Evolutionary conservation across 2,329 filamentous ascomycete species (phyloP).

Genomic region (Phyllosticta citriasiana): DNA sequence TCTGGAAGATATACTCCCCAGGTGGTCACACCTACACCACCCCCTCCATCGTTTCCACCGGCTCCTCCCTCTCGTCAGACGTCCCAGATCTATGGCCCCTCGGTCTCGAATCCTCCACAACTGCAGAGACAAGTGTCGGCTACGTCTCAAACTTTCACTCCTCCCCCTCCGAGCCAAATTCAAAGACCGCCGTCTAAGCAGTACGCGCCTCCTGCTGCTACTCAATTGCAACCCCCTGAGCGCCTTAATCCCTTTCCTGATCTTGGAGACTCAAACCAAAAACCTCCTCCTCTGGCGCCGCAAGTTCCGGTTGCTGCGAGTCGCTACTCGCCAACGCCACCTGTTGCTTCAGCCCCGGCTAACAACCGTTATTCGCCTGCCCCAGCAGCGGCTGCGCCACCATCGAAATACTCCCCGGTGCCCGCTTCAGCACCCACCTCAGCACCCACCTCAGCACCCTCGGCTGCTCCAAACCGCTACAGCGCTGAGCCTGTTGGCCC

Average conservation of each 20-base stretch:
- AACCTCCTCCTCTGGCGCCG: slow-evolving; percentile 26
- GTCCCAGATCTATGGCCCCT: slow-evolving; percentile 3
- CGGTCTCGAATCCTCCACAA: slow-evolving; percentile 13
- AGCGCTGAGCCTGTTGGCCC: slow-evolving; percentile 25
- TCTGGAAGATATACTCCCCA: slow-evolving; percentile 31
- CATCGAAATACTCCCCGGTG: slow-evolving; percentile 51
- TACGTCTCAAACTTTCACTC: neutral
- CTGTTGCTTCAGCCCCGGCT: slow-evolving; percentile 22
- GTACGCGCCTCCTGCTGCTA: slow-evolving; percentile 11
- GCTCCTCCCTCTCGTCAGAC: neutral
- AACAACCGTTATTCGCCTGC: slow-evolving; percentile 32
- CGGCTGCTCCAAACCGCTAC: slow-evolving; percentile 28
- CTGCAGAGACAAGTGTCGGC: slow-evolving; percentile 7
- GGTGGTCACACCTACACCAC: slow-evolving; percentile 15
- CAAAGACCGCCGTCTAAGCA: neutral
- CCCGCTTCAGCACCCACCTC: slow-evolving; percentile 19
- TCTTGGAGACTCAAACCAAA: slow-evolving; percentile 26
- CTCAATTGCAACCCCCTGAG: slow-evolving; percentile 33
- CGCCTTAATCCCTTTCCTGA: slow-evolving; percentile 29
- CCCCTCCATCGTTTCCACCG: slow-evolving; percentile 11
- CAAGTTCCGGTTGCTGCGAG: slow-evolving; percentile 21
- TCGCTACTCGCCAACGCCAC: slow-evolving; percentile 32
- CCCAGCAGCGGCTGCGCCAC: slow-evolving; percentile 18
- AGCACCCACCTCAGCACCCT: slow-evolving; percentile 24
- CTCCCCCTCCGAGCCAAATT: neutral